Evolutionary conservation across 805 yeast genomes (phyloP).

Genomic region (Clavispora carvajalis): DNA sequence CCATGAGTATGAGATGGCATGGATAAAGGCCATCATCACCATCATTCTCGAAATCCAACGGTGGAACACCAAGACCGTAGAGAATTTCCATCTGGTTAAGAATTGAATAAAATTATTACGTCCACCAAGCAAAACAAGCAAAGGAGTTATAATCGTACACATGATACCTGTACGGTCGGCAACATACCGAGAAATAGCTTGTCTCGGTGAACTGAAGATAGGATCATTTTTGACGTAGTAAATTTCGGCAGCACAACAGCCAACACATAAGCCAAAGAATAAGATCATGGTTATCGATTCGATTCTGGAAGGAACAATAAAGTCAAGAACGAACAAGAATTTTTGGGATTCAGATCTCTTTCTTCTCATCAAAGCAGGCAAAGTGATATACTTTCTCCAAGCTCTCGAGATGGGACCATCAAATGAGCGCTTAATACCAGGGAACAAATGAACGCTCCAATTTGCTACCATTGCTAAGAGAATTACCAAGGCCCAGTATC

Average conservation of each 20-base stretch:
- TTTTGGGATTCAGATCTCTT: slow-evolving; percentile 7
- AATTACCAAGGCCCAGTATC: slow-evolving; percentile 3
- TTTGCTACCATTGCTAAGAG: slow-evolving; percentile 23
- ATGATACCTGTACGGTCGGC: slow-evolving; percentile 13
- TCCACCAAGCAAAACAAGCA: slow-evolving; percentile 14
- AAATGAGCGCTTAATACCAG: slow-evolving; percentile 24
- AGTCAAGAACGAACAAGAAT: slow-evolving; percentile 14
- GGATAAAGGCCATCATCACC: slow-evolving; percentile 11
- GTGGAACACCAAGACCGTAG: slow-evolving; percentile 11
- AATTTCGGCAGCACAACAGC: slow-evolving; percentile 7
- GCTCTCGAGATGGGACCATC: slow-evolving; percentile 24
- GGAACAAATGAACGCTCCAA: slow-evolving; percentile 37
- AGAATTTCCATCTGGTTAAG: slow-evolving; percentile 14
- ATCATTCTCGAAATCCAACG: slow-evolving; percentile 13
- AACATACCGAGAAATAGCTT: slow-evolving; percentile 9
- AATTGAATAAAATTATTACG: slow-evolving; percentile 15
- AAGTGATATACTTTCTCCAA: slow-evolving; percentile 21
- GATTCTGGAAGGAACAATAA: slow-evolving; percentile 26
- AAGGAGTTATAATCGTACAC: slow-evolving; percentile 8
- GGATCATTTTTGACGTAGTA: slow-evolving; percentile 7
- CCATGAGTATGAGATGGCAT: slow-evolving; percentile 7
- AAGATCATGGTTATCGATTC: slow-evolving; percentile 20
- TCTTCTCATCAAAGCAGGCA: slow-evolving; percentile 24
- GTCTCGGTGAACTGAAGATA: slow-evolving; percentile 1
- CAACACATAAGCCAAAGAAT: slow-evolving; percentile 13